Evolutionary conservation across 83 land plant species (phyloP).

Genomic region (Thuja plicata): DNA sequence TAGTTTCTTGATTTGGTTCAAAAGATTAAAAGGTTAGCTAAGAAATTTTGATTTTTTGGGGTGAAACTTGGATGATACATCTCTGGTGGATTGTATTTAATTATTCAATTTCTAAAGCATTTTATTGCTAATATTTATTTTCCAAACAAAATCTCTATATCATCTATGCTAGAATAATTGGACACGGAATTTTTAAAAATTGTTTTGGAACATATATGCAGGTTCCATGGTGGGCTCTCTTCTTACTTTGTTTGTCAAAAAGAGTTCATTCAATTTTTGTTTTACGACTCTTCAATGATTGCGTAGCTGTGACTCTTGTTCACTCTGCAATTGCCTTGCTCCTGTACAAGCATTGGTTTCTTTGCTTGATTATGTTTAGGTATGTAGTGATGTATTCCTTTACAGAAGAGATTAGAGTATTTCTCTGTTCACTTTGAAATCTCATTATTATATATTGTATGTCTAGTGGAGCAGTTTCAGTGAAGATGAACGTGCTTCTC

Average conservation of each 20-base stretch:
- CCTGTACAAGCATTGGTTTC: slow-evolving; percentile 70
- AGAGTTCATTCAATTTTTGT: slow-evolving; percentile 96
- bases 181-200: neutral
- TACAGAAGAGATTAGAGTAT: neutral
- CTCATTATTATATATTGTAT: slow-evolving; percentile 3
- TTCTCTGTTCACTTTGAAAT: neutral
- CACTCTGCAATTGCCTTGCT: slow-evolving; percentile 70
- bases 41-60: neutral
- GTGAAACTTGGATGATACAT: neutral
- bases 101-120: neutral
- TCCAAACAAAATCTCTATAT: neutral
- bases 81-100: neutral
- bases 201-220: slow-evolving; percentile 28
- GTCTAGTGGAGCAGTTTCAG: slow-evolving; percentile 82
- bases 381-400: slow-evolving; percentile 15
- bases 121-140: neutral
- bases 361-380: slow-evolving; percentile 89
- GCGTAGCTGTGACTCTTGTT: slow-evolving; percentile 80
- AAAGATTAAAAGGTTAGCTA: neutral
- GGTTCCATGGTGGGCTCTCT: slow-evolving; percentile 95
- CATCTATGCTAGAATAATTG: neutral
- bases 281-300: slow-evolving; percentile 95
- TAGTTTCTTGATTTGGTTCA: neutral
- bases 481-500: slow-evolving; percentile 96
- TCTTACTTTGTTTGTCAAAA: slow-evolving; percentile 81